phyloP scores from a whole-genome alignment of 1,284 basidiomycete genomes.

The Kwoniella shivajii region DNA sequence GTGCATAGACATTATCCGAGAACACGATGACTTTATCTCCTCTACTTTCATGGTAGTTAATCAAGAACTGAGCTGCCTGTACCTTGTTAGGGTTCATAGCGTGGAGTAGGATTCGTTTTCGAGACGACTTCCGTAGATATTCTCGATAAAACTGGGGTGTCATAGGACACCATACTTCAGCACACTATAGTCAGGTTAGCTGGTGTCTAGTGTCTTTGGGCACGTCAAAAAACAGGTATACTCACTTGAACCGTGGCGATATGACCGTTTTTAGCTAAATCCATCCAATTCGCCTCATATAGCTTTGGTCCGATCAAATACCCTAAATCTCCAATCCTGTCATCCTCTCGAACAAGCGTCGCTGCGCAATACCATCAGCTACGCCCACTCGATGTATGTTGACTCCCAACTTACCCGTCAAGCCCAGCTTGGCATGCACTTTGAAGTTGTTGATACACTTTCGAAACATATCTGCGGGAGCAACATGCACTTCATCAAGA shows the following conservation, averaged over 20 bases:
- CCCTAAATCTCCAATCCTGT: conserved; percentile 97
- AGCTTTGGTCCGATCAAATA: conserved; percentile 99
- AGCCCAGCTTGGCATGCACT: conserved; percentile 92
- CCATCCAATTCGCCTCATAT: conserved; percentile 99
- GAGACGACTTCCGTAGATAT: conserved; percentile 74
- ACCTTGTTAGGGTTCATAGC: conserved; percentile 99
- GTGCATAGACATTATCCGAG: conserved; percentile 95
- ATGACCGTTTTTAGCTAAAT: conserved; percentile 97
- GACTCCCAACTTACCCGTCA: conserved; percentile 67
- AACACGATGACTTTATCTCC: conserved; percentile 99
- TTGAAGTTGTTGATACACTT: conserved; percentile 95
- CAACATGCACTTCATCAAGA: conserved; percentile 95
- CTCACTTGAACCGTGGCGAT: conserved; percentile 97
- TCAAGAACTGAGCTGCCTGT: conserved; percentile 97
- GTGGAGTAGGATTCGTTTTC: conserved; percentile 94
- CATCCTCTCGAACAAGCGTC: conserved; percentile 97
- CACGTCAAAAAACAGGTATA: not conserved
- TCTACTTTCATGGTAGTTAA: conserved; percentile 95
- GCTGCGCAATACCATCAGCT: conserved; percentile 58
- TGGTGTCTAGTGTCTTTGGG: too few species aligned
- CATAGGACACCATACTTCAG: conserved; percentile 99
- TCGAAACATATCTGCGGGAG: conserved; percentile 95
- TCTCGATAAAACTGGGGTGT: conserved; percentile 99
- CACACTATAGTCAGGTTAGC: conserved; percentile 64
- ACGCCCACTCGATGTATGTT: not conserved